Conservation (phyloP, 2,329 filamentous ascomycete genomes). For the Hypoxylon sp. region DNA sequence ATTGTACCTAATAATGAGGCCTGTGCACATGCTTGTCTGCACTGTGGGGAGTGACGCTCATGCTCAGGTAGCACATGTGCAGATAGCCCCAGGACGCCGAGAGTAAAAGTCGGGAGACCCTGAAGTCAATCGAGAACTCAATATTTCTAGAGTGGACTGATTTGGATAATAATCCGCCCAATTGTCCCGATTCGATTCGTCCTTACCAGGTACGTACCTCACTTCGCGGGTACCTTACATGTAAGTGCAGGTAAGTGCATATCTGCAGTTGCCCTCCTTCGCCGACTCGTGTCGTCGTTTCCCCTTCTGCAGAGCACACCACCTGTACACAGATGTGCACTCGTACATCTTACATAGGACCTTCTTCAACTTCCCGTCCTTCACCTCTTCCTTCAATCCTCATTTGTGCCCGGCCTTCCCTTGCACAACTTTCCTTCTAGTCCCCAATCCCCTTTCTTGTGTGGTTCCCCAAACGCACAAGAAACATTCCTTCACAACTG, state of each 20-base stretch:
- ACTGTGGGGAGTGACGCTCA: background rate
- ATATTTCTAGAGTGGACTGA: conserved; percentile 23
- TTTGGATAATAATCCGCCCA: conserved; percentile 11
- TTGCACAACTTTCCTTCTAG: conserved; percentile 14
- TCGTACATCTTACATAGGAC: too few species aligned
- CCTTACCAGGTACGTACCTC: conserved; percentile 22
- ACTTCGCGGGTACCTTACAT: background rate
- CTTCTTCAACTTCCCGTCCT: background rate
- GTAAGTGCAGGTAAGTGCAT: conserved; percentile 1
- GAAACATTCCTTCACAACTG: conserved; percentile 25
- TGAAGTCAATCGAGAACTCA: conserved; percentile 21
- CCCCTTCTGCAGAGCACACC: conserved; percentile 9
- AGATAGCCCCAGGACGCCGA: conserved; percentile 2
- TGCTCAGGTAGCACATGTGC: too few species aligned
- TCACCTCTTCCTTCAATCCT: background rate
- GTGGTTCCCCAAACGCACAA: conserved; percentile 27
- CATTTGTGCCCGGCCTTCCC: conserved; percentile 4
- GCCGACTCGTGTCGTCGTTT: conserved; percentile 9
- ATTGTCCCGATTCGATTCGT: conserved; percentile 8
- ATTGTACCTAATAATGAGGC: conserved; percentile 8
- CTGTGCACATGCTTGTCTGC: background rate
- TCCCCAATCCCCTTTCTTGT: conserved; percentile 4
- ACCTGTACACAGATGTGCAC: background rate
- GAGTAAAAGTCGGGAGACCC: background rate
- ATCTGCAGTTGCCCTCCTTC: conserved; percentile 19